phyloP scores from a whole-genome alignment of 768 basidiomycete genomes.

The Pleurotus cornucopiae region DNA sequence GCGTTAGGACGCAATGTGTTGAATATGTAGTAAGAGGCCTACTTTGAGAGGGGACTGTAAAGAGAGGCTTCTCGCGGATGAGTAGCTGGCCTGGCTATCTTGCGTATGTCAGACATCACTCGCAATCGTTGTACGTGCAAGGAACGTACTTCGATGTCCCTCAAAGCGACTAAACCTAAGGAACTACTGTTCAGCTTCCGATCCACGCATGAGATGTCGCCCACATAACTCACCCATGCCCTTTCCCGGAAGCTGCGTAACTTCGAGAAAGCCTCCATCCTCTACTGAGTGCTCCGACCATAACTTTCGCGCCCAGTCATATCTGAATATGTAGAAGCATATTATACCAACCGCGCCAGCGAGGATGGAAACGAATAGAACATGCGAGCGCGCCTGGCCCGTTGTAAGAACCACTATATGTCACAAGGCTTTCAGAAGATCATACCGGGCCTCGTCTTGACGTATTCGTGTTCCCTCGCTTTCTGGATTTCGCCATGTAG shows the following conservation, averaged over 20 bases:
- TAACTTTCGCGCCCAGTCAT: not conserved
- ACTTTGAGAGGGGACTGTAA: conserved; percentile 50
- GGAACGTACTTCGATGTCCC: conserved; percentile 2
- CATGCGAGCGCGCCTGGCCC: not conserved
- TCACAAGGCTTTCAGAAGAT: too few relatives aligned
- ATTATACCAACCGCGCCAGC: not conserved
- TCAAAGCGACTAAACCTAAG: conserved; percentile 4
- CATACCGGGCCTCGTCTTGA: too few relatives aligned
- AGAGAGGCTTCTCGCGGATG: conserved; percentile 50
- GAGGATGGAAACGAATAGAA: not conserved
- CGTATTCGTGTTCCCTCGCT: too few relatives aligned
- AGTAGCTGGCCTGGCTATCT: conserved; percentile 56
- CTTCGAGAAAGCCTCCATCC: not conserved
- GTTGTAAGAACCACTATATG: too few relatives aligned
- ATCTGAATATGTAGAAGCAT: not conserved
- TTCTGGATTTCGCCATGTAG: too few relatives aligned
- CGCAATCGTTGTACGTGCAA: not conserved
- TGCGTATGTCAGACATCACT: not conserved
- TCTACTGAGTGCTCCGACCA: not conserved
- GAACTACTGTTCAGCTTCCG: conserved; percentile 2
- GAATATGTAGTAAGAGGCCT: conserved; percentile 14
- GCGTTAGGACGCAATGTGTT: not conserved
- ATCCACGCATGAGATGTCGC: not conserved
- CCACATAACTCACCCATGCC: conserved; percentile 11
- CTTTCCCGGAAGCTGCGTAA: conserved; percentile 6